phyloP scores from a whole-genome alignment of 345 rosid genomes.

The Murraya paniculata region DNA sequence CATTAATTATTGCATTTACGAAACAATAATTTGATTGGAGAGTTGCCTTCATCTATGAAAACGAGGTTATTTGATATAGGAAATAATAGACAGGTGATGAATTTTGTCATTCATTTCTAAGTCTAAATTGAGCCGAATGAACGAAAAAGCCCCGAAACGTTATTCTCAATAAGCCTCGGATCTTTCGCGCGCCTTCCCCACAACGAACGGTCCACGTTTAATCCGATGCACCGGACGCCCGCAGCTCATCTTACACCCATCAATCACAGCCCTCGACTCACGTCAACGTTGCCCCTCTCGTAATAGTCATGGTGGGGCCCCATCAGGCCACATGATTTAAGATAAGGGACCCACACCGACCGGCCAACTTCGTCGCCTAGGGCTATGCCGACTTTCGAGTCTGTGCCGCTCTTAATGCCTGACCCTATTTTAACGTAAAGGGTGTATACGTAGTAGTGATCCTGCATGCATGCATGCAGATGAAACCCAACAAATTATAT shows the following conservation, averaged over 20 bases:
- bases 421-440: conserved; percentile 44
- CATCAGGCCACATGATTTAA: conserved; percentile 43
- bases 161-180: background rate
- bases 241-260: conserved; percentile 22
- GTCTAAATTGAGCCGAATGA: background rate
- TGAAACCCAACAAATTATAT: background rate
- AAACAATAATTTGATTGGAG: too few species aligned
- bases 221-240: conserved; percentile 1
- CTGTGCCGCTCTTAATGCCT: conserved; percentile 38
- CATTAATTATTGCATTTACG: too few species aligned
- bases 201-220: background rate
- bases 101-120: too few species aligned
- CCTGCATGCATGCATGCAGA: background rate
- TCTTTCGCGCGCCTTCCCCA: background rate
- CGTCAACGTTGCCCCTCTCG: conserved; percentile 41
- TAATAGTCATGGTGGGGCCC: conserved; percentile 36
- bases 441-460: conserved; percentile 31
- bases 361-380: conserved; percentile 29
- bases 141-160: background rate
- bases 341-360: conserved; percentile 27
- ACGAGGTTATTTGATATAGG: too few species aligned
- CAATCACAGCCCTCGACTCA: conserved; percentile 28
- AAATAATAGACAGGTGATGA: too few species aligned
- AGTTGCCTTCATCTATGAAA: too few species aligned
- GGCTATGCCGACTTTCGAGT: conserved; percentile 35